These are phyloP conservation scores for Mortierella claussenii DNA, from an alignment of 192 early-diverging fungal genomes.

Conservation along the genomic window DNA sequence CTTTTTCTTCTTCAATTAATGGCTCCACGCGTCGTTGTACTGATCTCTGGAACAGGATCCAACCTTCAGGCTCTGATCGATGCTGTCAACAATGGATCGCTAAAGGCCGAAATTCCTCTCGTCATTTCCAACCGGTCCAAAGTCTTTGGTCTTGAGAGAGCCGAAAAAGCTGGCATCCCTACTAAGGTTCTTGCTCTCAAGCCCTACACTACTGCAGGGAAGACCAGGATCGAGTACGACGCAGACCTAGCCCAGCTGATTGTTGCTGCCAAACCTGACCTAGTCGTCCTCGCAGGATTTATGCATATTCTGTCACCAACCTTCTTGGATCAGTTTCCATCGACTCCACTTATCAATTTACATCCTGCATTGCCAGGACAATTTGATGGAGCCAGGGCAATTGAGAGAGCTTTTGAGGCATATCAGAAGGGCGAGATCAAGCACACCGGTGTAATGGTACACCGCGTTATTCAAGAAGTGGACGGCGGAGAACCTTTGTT, in stretches of 20 bases:
- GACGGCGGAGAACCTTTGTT: conserved; percentile 94
- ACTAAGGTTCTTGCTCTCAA: conserved; percentile 86
- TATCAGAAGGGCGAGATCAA: conserved; percentile 78
- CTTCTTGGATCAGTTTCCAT: conserved; percentile 81
- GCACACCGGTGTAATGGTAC: conserved; percentile 89
- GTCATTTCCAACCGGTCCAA: conserved; percentile 90
- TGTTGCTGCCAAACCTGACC: conserved; percentile 72
- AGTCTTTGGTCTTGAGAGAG: conserved; percentile 93
- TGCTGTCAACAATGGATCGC: conserved; percentile 60
- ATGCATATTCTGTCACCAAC: conserved; percentile 97
- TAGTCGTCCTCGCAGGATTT: conserved; percentile 95
- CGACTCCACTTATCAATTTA: conserved; percentile 87
- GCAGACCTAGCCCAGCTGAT: conserved; percentile 80
- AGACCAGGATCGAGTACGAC: conserved; percentile 91
- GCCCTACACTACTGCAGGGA: conserved; percentile 82
- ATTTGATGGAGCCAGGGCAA: conserved; percentile 97
- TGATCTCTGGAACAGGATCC: conserved; percentile 94
- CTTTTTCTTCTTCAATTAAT: conserved; percentile 14
- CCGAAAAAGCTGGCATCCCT: conserved; percentile 82
- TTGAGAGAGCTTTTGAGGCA: conserved; percentile 93
- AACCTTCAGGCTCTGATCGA: conserved; percentile 98
- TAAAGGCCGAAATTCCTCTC: conserved; percentile 76
- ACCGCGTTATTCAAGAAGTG: conserved; percentile 95
- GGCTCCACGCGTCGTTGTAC: conserved; percentile 78
- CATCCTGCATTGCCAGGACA: conserved; percentile 97